Evolutionary conservation across 306 rosid species (phyloP).

Genomic region (Cotoneaster glaucophyllus): DNA sequence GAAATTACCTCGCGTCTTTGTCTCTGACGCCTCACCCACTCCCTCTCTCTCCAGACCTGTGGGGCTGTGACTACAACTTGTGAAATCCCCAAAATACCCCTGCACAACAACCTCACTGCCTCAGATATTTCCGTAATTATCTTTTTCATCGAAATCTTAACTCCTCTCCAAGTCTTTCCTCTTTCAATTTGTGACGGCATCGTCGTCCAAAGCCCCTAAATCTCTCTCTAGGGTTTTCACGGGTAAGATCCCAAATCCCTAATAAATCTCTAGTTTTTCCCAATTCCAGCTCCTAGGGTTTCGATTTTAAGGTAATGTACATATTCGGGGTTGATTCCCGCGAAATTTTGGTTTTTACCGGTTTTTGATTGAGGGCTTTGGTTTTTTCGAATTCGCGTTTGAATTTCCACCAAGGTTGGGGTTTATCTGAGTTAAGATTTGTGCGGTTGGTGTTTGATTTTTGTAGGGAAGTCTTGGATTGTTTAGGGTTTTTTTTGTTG

Average conservation of each 20-base stretch:
- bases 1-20: not conserved
- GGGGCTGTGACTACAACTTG: not conserved
- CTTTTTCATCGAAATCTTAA: not conserved
- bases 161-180: constrained; percentile 6
- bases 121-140: constrained; percentile 1
- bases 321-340: constrained; percentile 2
- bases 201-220: constrained; percentile 21
- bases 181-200: constrained; percentile 23
- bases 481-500: not conserved
- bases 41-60: not conserved
- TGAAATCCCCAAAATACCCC: constrained; percentile 31
- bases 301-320: constrained; percentile 2
- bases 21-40: not conserved
- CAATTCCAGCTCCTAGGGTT: constrained; percentile 20
- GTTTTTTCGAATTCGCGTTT: not conserved
- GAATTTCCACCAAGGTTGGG: not conserved
- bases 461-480: not conserved
- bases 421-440: constrained; percentile 6
- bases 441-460: not conserved
- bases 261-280: not conserved
- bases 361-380: not conserved
- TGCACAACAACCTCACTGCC: not conserved
- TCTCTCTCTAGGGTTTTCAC: constrained; percentile 47
- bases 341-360: not conserved
- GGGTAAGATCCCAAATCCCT: constrained; percentile 14